phyloP scores from a whole-genome alignment of 768 basidiomycete genomes.

The Mycena rebaudengoi region DNA sequence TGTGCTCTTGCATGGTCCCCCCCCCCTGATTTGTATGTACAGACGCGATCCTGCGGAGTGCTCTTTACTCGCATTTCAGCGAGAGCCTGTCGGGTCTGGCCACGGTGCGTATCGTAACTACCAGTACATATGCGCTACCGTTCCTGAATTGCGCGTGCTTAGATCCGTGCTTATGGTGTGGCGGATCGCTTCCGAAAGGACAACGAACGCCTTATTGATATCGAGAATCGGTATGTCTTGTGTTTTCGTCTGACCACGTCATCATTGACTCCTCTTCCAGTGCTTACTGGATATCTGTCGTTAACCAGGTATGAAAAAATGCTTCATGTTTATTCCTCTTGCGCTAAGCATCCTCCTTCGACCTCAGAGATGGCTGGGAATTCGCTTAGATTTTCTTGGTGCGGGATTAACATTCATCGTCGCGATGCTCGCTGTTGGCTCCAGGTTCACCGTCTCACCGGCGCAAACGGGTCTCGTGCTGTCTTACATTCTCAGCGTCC shows the following conservation, averaged over 20 bases:
- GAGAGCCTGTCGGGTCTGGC: slow-evolving; percentile 88
- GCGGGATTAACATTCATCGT: slow-evolving; percentile 76
- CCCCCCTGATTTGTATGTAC: slow-evolving; percentile 2
- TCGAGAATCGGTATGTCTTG: slow-evolving; percentile 75
- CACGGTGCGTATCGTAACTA: slow-evolving; percentile 47
- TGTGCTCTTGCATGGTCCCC: neutral
- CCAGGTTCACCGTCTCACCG: slow-evolving; percentile 79
- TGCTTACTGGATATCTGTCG: slow-evolving; percentile 87
- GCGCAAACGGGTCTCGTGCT: slow-evolving; percentile 80
- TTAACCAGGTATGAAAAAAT: slow-evolving; percentile 67
- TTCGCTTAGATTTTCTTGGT: slow-evolving; percentile 90
- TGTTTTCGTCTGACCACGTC: neutral
- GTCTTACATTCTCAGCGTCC: slow-evolving; percentile 82
- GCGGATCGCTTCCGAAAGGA: slow-evolving; percentile 75
- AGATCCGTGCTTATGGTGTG: slow-evolving; percentile 88
- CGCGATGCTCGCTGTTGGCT: slow-evolving; percentile 78
- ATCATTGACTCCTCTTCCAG: slow-evolving; percentile 38
- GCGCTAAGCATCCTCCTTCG: slow-evolving; percentile 31
- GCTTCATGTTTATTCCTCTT: neutral
- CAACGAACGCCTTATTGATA: slow-evolving; percentile 78
- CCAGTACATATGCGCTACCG: neutral
- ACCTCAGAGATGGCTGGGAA: slow-evolving; percentile 77
- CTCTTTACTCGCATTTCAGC: slow-evolving; percentile 91
- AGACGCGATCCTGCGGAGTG: slow-evolving; percentile 88
- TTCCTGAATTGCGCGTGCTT: neutral